Evolutionary conservation across 1,284 basidiomycete species (phyloP).

Genomic region (Irpex sp.): DNA sequence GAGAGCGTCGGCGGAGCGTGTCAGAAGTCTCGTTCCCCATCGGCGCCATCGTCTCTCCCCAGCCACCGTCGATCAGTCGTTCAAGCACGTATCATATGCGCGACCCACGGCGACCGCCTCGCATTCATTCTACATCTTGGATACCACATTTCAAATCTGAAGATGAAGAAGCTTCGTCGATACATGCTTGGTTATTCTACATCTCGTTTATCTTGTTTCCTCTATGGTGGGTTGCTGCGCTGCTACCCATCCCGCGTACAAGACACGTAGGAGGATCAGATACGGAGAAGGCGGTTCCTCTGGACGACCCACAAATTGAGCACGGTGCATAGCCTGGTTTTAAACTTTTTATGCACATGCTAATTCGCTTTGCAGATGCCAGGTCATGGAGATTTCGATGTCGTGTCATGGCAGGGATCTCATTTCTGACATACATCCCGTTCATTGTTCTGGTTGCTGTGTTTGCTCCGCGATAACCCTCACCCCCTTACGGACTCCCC

Average conservation of each 20-base stretch:
- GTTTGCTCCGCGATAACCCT: slow-evolving; percentile 40
- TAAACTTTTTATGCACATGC: slow-evolving; percentile 4
- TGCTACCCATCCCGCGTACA: slow-evolving; percentile 57
- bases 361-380: slow-evolving; percentile 46
- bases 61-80: slow-evolving; percentile 60
- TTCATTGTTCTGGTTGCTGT: slow-evolving; percentile 71
- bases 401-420: slow-evolving; percentile 63
- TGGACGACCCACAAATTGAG: slow-evolving; percentile 78
- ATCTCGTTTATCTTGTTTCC: slow-evolving; percentile 70
- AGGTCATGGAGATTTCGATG: slow-evolving; percentile 69
- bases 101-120: slow-evolving; percentile 65
- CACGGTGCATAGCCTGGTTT: slow-evolving; percentile 44
- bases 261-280: slow-evolving; percentile 55
- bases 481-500: neutral
- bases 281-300: slow-evolving; percentile 64
- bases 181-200: slow-evolving; percentile 76
- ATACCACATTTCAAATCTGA: slow-evolving; percentile 42
- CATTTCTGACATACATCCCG: slow-evolving; percentile 72
- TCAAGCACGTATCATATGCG: slow-evolving; percentile 71
- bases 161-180: slow-evolving; percentile 60
- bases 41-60: slow-evolving; percentile 70
- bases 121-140: slow-evolving; percentile 58
- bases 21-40: slow-evolving; percentile 63
- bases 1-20: slow-evolving; percentile 23
- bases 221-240: slow-evolving; percentile 72